Percentiles rank a stretch among this genome's conserved stretches.
Evolutionary conservation across 2,329 filamentous ascomycete species (phyloP).

Genomic region (Xenoacremonium recifei): DNA sequence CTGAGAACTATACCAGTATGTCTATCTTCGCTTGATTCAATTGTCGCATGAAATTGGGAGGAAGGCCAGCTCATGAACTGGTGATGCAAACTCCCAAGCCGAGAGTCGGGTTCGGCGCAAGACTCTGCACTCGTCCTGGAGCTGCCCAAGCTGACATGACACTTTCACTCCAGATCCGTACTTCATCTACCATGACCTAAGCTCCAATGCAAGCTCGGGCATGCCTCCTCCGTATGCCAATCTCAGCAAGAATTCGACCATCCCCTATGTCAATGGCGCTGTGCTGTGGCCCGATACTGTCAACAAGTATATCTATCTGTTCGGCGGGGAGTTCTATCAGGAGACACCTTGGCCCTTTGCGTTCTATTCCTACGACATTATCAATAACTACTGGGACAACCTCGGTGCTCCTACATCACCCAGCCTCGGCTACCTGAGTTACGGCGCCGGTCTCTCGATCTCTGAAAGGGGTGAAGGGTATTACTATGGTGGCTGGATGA

Average conservation of each 20-base stretch:
- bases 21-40: conserved; percentile 11
- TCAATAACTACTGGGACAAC: conserved; percentile 55
- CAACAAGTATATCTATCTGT: conserved; percentile 63
- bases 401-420: conserved; percentile 36
- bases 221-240: conserved; percentile 56
- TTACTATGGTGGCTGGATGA: conserved; percentile 63
- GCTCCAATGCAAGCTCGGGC: conserved; percentile 38
- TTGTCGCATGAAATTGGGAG: neutral
- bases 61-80: too few species aligned
- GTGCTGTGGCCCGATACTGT: conserved; percentile 59
- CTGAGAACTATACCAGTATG: conserved; percentile 57
- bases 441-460: conserved; percentile 55
- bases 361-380: conserved; percentile 57
- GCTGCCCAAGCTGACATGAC: neutral
- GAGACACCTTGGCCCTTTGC: conserved; percentile 43
- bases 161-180: conserved; percentile 19
- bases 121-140: neutral
- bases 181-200: conserved; percentile 57
- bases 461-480: conserved; percentile 55
- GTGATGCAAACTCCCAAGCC: too few species aligned
- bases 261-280: conserved; percentile 47
- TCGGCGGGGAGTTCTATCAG: conserved; percentile 58
- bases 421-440: conserved; percentile 47
- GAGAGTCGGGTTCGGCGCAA: too few species aligned
- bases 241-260: conserved; percentile 55